These are phyloP conservation scores for Phytophthora chlamydospora DNA, from an alignment of 352 stramenopile genomes.

Conservation along the genomic window DNA sequence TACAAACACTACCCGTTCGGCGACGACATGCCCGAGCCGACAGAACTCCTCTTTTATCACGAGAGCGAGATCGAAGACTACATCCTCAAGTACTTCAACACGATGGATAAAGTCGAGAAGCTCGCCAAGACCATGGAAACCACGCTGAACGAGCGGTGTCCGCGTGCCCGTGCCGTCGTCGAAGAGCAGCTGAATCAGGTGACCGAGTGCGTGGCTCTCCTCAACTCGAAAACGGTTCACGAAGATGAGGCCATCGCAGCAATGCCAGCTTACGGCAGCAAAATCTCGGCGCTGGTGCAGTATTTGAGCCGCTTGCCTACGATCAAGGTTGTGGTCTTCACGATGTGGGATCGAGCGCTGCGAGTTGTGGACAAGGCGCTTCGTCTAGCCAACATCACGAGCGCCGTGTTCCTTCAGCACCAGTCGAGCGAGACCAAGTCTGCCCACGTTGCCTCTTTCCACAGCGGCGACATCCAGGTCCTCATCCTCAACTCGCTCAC, in stretches of 20 bases:
- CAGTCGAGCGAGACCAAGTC: constrained; percentile 83
- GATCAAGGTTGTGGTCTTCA: constrained; percentile 85
- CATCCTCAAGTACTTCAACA: constrained; percentile 62
- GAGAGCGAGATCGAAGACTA: constrained; percentile 74
- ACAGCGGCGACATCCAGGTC: constrained; percentile 64
- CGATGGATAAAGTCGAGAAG: constrained; percentile 41
- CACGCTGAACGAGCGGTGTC: constrained; percentile 66
- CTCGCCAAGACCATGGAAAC: constrained; percentile 62
- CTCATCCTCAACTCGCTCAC: constrained; percentile 83
- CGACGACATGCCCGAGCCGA: constrained; percentile 56
- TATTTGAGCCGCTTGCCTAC: constrained; percentile 59
- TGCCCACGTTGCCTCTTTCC: constrained; percentile 69
- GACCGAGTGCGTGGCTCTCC: constrained; percentile 53
- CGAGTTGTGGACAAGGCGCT: constrained; percentile 70
- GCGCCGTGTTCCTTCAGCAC: constrained; percentile 75
- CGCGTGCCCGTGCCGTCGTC: constrained; percentile 45
- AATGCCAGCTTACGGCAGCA: constrained; percentile 67
- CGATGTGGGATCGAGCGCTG: constrained; percentile 78
- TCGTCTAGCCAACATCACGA: constrained; percentile 56
- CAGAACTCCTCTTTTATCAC: constrained; percentile 66
- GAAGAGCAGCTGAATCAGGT: constrained; percentile 61
- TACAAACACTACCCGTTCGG: constrained; percentile 58
- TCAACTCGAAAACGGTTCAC: constrained; percentile 23
- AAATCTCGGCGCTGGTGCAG: constrained; percentile 73
- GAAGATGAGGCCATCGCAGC: constrained; percentile 32